These are phyloP conservation scores for Collybia sordida DNA, from an alignment of 768 basidiomycete genomes.

Conservation along the genomic window DNA sequence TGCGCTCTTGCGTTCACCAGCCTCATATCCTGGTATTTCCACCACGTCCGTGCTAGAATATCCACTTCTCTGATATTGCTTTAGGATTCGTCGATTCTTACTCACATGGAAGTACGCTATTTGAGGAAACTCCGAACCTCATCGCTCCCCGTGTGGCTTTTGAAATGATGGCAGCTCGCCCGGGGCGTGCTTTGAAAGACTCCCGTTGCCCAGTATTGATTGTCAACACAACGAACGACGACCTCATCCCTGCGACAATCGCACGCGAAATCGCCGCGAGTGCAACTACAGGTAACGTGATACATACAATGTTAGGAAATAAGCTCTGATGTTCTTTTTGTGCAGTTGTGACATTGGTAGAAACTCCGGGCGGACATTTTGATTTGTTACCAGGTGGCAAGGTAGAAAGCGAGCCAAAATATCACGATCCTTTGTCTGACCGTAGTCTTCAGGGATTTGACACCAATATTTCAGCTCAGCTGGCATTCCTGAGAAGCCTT, in stretches of 20 bases:
- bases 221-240: conserved; percentile 18
- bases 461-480: too few species aligned
- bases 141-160: conserved; percentile 14
- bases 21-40: conserved; percentile 5
- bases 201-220: conserved; percentile 16
- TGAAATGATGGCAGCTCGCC: conserved; percentile 14
- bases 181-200: conserved; percentile 13
- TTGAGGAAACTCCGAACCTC: conserved; percentile 14
- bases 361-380: conserved; percentile 19
- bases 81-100: conserved; percentile 15
- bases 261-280: conserved; percentile 10
- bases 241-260: conserved; percentile 15
- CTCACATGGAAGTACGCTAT: conserved; percentile 13
- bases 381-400: conserved; percentile 25
- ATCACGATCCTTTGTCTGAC: too few species aligned
- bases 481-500: too few species aligned
- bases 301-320: not conserved
- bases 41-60: not conserved
- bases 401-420: conserved; percentile 6
- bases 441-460: too few species aligned
- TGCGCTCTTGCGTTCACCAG: conserved; percentile 11
- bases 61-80: not conserved
- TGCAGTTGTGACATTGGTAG: conserved; percentile 17
- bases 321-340: too few species aligned
- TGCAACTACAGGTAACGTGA: conserved; percentile 15